These are phyloP conservation scores for Fusarium fracticaudum DNA, from an alignment of 2,329 filamentous ascomycete species.

Conservation along the genomic window DNA sequence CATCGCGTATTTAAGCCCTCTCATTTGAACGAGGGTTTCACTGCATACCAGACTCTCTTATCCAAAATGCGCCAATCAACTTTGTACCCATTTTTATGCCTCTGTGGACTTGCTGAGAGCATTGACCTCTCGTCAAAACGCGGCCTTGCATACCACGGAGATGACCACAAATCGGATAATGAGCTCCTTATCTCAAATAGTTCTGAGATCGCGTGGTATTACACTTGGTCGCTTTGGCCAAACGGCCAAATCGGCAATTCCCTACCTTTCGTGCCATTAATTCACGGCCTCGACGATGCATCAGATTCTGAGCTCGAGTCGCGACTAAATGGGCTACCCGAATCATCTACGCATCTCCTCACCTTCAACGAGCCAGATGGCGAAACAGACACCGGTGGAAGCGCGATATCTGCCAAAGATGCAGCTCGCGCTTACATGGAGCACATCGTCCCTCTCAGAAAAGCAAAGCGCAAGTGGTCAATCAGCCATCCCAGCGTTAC, in stretches of 20 bases:
- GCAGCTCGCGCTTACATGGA: slow-evolving; percentile 51
- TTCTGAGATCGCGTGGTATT: slow-evolving; percentile 55
- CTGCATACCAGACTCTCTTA: neutral
- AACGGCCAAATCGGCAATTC: slow-evolving; percentile 37
- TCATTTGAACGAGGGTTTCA: neutral
- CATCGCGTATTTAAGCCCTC: neutral
- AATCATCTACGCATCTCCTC: slow-evolving; percentile 51
- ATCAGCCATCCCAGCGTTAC: slow-evolving; percentile 55
- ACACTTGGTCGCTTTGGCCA: slow-evolving; percentile 52
- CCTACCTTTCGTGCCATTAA: slow-evolving; percentile 50
- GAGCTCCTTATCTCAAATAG: slow-evolving; percentile 49
- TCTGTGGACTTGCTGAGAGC: neutral
- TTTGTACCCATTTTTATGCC: neutral
- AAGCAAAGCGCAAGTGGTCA: slow-evolving; percentile 45
- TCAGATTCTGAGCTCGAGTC: slow-evolving; percentile 38
- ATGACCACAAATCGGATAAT: slow-evolving; percentile 46
- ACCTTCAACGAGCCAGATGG: slow-evolving; percentile 56
- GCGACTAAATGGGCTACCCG: slow-evolving; percentile 43
- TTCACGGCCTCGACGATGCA: slow-evolving; percentile 51
- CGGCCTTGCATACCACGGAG: slow-evolving; percentile 38
- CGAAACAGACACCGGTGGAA: slow-evolving; percentile 51
- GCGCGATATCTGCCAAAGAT: slow-evolving; percentile 50
- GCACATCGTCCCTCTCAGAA: slow-evolving; percentile 49
- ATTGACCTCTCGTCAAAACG: slow-evolving; percentile 36
- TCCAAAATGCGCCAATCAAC: slow-evolving; percentile 15